Evolutionary conservation across 306 rosid genomes (phyloP).

Genomic region (Cajanus cajan): DNA sequence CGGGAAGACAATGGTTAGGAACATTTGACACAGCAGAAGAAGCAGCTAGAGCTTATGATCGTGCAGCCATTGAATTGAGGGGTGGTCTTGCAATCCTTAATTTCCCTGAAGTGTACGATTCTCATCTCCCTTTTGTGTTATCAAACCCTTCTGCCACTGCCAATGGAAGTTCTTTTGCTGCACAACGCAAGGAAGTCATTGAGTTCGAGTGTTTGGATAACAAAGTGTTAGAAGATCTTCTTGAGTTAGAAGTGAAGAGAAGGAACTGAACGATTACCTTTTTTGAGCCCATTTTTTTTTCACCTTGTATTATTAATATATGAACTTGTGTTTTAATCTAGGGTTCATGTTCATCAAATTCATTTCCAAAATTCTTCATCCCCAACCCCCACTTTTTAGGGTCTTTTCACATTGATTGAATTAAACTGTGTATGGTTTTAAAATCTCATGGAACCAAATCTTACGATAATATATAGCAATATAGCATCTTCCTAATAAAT

Average conservation of each 20-base stretch:
- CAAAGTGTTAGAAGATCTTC: slow-evolving; percentile 46
- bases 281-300: neutral
- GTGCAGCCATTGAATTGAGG: slow-evolving; percentile 57
- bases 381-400: neutral
- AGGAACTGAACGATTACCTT: neutral
- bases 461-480: too few species aligned
- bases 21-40: slow-evolving; percentile 73
- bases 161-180: slow-evolving; percentile 24
- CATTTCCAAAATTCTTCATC: neutral
- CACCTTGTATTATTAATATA: neutral
- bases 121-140: slow-evolving; percentile 31
- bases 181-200: slow-evolving; percentile 19
- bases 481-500: neutral
- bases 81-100: slow-evolving; percentile 57
- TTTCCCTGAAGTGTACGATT: slow-evolving; percentile 16
- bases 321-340: neutral
- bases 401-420: neutral
- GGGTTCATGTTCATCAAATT: neutral
- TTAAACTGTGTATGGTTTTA: neutral
- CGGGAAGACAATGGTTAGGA: slow-evolving; percentile 66
- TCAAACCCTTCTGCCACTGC: neutral
- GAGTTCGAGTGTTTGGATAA: slow-evolving; percentile 44
- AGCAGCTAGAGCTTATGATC: slow-evolving; percentile 77
- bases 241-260: slow-evolving; percentile 11
- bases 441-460: neutral